Percentiles rank a stretch among this genome's conserved stretches.
phyloP scores from a whole-genome alignment of 139 green algal genomes.

The Dunaliella sp. region DNA sequence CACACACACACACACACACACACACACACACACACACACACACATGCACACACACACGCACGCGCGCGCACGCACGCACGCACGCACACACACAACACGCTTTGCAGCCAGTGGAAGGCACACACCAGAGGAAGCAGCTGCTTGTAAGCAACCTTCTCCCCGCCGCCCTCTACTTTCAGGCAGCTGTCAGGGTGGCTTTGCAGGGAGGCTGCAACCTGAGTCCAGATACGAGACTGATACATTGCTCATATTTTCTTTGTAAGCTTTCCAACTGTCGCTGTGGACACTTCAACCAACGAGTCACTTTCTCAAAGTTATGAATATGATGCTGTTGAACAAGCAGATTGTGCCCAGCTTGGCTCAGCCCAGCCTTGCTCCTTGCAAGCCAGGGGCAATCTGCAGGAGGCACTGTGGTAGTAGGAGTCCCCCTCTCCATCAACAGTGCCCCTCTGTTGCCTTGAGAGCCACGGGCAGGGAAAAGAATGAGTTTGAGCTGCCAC shows the following conservation, averaged over 20 bases:
- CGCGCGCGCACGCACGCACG: not conserved
- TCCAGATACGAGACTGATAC: not conserved
- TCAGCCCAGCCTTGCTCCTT: not conserved
- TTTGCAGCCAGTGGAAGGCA: not conserved
- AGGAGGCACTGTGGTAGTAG: not conserved
- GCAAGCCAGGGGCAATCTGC: not conserved
- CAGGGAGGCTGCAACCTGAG: not conserved
- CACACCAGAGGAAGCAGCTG: not conserved
- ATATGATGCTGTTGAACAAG: too few relatives aligned
- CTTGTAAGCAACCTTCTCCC: not conserved
- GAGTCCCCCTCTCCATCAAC: not conserved
- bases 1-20: constrained; percentile 13
- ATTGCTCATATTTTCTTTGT: not conserved
- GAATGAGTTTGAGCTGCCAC: not conserved
- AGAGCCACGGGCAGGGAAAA: not conserved
- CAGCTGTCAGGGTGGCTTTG: not conserved
- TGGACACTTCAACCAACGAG: not conserved
- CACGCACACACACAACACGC: not conserved
- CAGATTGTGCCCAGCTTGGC: not conserved
- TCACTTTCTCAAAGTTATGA: too few relatives aligned
- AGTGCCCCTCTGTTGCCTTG: not conserved
- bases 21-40: constrained; percentile 10
- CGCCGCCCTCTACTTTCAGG: not conserved
- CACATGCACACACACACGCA: constrained; percentile 4
- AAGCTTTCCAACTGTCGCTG: not conserved